These are phyloP conservation scores for Dicorynia guianensis DNA, from an alignment of 306 rosid genomes.

Conservation along the genomic window DNA sequence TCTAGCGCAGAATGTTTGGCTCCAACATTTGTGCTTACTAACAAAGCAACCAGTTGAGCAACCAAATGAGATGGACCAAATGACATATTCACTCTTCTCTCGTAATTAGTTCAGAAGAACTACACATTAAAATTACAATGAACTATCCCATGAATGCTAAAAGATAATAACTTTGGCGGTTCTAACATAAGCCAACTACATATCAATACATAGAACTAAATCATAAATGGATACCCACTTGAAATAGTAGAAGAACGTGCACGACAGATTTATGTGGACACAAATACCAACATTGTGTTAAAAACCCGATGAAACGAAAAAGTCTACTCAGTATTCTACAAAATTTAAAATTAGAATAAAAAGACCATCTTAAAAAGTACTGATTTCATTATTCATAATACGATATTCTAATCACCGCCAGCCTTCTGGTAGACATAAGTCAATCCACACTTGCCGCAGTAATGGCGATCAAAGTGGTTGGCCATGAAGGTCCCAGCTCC, in stretches of 20 bases:
- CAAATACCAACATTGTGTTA: not conserved
- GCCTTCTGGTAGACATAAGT: slow-evolving; percentile 92
- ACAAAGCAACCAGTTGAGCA: too few relatives aligned
- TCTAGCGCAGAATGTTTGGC: too few relatives aligned
- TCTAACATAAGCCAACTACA: too few relatives aligned
- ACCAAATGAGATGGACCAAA: too few relatives aligned
- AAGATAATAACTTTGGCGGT: too few relatives aligned
- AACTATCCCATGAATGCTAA: too few relatives aligned
- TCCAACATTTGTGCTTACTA: too few relatives aligned
- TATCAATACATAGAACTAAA: too few relatives aligned
- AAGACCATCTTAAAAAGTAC: not conserved
- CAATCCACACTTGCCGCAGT: slow-evolving; percentile 91
- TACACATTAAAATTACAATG: too few relatives aligned
- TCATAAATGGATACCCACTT: not conserved
- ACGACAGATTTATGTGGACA: not conserved
- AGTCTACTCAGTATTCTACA: not conserved
- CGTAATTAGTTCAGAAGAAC: too few relatives aligned
- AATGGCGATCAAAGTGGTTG: slow-evolving; percentile 88
- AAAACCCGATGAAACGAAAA: not conserved
- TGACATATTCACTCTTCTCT: too few relatives aligned
- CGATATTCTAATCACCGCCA: slow-evolving; percentile 61
- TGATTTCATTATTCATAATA: not conserved
- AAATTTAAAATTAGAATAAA: not conserved
- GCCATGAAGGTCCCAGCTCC: slow-evolving; percentile 98
- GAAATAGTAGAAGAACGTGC: too few relatives aligned